These are phyloP conservation scores for Saturnispora mendoncae DNA, from an alignment of 805 yeast species.

Conservation along the genomic window DNA sequence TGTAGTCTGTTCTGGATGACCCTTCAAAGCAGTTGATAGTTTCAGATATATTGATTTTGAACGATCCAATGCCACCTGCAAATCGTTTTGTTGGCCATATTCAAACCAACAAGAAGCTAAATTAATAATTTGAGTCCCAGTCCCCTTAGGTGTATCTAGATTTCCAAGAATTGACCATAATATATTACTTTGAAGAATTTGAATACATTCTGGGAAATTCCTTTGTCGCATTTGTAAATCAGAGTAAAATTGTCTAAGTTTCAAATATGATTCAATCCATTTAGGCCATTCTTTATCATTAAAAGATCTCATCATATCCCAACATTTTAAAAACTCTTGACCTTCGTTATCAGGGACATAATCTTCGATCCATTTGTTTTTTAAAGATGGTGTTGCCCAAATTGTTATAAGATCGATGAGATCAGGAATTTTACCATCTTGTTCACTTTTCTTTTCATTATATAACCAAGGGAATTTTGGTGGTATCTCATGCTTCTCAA, in stretches of 20 bases:
- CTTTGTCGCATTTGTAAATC: conserved; percentile 55
- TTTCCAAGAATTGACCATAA: conserved; percentile 21
- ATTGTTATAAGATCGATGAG: conserved; percentile 19
- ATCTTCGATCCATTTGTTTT: conserved; percentile 18
- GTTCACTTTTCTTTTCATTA: not conserved
- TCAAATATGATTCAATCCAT: conserved; percentile 69
- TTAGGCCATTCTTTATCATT: conserved; percentile 47
- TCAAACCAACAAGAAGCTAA: conserved; percentile 24
- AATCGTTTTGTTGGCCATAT: conserved; percentile 11
- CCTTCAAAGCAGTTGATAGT: conserved; percentile 12
- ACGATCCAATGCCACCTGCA: conserved; percentile 12
- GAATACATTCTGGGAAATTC: conserved; percentile 16
- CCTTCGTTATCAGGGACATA: conserved; percentile 17
- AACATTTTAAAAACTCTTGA: conserved; percentile 17
- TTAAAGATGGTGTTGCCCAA: conserved; percentile 12
- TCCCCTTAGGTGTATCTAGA: conserved; percentile 14
- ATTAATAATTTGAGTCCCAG: conserved; percentile 21
- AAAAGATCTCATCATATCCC: conserved; percentile 20
- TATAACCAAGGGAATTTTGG: conserved; percentile 12
- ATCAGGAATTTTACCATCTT: conserved; percentile 9
- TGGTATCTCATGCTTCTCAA: conserved; percentile 18
- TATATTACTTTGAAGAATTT: conserved; percentile 23
- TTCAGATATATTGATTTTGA: conserved; percentile 20
- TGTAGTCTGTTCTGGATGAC: conserved; percentile 9
- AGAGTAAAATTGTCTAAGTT: conserved; percentile 65